Conservation (phyloP, 2,329 filamentous ascomycete species). For the Parastagonospora nodorum region DNA sequence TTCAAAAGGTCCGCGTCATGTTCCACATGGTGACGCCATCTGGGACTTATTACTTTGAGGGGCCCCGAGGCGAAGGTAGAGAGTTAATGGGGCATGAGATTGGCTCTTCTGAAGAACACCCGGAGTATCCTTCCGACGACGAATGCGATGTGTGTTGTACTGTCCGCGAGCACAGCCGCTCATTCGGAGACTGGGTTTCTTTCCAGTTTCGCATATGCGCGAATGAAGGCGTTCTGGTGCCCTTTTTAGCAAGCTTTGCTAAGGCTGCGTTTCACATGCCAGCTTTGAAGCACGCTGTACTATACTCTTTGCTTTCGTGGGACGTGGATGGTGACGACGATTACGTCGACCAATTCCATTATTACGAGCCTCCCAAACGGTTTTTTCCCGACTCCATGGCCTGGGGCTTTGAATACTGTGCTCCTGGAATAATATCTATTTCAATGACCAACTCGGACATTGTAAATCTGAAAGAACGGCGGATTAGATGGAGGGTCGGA, state of each 20-base stretch:
- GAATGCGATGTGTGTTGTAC: too few relatives aligned
- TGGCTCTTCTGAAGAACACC: too few relatives aligned
- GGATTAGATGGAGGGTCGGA: too few relatives aligned
- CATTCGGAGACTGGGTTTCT: neutral
- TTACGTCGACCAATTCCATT: neutral
- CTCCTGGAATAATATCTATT: neutral
- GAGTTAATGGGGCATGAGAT: too few relatives aligned
- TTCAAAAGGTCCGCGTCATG: constrained; percentile 10
- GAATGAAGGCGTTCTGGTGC: constrained; percentile 3
- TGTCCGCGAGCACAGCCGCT: too few relatives aligned
- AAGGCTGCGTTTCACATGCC: constrained; percentile 17
- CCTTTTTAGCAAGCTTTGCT: constrained; percentile 12
- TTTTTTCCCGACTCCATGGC: neutral
- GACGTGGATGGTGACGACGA: neutral
- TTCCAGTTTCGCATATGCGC: constrained; percentile 7
- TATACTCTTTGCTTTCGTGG: constrained; percentile 9
- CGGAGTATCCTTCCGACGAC: too few relatives aligned
- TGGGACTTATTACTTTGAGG: constrained; percentile 18
- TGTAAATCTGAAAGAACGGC: too few relatives aligned
- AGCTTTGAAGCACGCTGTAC: neutral
- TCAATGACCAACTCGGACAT: neutral
- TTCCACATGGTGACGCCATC: constrained; percentile 10
- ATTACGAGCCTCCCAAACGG: neutral
- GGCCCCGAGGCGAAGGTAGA: constrained; percentile 7
- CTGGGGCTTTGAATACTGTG: neutral